A percentile compares a stretch with the other conserved stretches of the same genome.
Conservation (phyloP, 2,329 filamentous ascomycete species). For the Exophiala bonariae region DNA sequence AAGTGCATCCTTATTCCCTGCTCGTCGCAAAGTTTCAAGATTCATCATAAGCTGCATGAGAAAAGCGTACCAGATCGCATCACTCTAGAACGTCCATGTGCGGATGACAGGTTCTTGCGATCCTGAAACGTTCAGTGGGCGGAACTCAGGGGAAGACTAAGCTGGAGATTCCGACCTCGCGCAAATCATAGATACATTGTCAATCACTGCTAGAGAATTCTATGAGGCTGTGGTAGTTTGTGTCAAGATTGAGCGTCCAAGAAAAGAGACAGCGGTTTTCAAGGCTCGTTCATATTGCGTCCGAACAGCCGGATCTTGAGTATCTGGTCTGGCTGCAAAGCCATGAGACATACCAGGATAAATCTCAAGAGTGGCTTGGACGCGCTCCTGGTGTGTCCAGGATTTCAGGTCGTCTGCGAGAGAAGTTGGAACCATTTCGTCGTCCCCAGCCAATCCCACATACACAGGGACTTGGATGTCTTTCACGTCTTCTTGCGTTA, state of each 20-base stretch:
- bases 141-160: too few relatives aligned
- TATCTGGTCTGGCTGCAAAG: slow-evolving; percentile 13
- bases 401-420: slow-evolving; percentile 1
- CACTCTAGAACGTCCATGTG: too few relatives aligned
- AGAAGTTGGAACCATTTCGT: slow-evolving; percentile 11
- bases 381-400: neutral
- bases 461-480: slow-evolving; percentile 8
- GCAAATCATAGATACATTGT: too few relatives aligned
- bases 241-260: neutral
- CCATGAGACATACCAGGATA: slow-evolving; percentile 11
- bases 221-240: too few relatives aligned
- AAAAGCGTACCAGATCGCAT: too few relatives aligned
- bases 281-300: slow-evolving; percentile 9
- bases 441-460: slow-evolving; percentile 8
- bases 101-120: too few relatives aligned
- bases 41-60: too few relatives aligned
- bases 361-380: slow-evolving; percentile 3
- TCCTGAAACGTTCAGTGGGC: too few relatives aligned
- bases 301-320: neutral
- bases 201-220: too few relatives aligned
- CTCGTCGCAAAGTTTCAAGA: too few relatives aligned
- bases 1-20: too few relatives aligned
- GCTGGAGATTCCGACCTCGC: too few relatives aligned
- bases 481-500: slow-evolving; percentile 2
- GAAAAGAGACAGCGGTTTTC: neutral